Evolutionary conservation across 768 basidiomycete genomes (phyloP).

Genomic region (Nidularia sp.): DNA sequence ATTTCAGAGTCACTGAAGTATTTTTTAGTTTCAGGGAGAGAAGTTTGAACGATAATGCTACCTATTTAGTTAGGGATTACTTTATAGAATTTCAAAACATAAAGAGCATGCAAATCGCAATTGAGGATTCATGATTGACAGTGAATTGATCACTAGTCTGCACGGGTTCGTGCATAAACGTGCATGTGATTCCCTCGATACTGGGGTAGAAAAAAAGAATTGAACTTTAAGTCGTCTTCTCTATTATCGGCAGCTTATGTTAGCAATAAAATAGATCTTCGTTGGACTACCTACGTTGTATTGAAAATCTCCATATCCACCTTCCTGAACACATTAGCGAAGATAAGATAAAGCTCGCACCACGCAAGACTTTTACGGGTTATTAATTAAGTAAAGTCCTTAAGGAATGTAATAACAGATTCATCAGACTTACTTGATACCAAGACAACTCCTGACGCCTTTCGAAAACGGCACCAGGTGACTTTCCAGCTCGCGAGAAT

Average conservation of each 20-base stretch:
- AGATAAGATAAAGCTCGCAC: constrained; percentile 36
- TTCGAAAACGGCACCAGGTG: constrained; percentile 39
- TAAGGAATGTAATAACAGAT: too few species aligned
- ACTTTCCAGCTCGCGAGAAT: constrained; percentile 30
- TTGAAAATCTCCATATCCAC: constrained; percentile 27
- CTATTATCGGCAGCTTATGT: constrained; percentile 2
- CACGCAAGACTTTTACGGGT: constrained; percentile 30
- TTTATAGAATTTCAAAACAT: too few species aligned
- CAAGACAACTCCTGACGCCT: constrained; percentile 40
- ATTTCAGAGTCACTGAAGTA: too few species aligned
- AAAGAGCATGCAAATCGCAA: too few species aligned
- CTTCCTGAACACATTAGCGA: constrained; percentile 35
- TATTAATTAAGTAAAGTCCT: too few species aligned
- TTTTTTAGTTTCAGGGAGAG: too few species aligned
- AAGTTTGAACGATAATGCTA: too few species aligned
- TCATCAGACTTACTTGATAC: constrained; percentile 30
- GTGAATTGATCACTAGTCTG: too few species aligned
- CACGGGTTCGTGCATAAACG: background rate
- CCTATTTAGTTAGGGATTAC: too few species aligned
- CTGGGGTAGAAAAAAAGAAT: constrained; percentile 5
- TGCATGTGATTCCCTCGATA: background rate
- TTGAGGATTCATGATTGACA: too few species aligned
- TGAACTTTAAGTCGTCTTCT: constrained; percentile 7
- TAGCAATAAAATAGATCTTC: background rate
- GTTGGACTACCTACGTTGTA: constrained; percentile 18